phyloP scores from a whole-genome alignment of 1,284 basidiomycete species.

The Ustilago crameri region DNA sequence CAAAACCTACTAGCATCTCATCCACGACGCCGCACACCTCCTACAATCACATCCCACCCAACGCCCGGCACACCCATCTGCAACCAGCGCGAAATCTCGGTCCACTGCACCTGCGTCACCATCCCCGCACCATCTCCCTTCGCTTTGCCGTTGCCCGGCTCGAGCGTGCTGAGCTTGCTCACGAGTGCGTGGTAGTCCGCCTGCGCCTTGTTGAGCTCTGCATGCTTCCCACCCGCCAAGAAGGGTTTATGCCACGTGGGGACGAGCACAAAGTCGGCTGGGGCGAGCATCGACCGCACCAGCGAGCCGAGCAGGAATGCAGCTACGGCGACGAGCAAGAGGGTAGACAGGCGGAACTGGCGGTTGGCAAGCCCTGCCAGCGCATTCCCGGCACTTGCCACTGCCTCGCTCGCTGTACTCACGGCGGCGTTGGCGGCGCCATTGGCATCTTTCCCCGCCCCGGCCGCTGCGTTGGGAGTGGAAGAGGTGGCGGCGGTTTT shows the following conservation, averaged over 20 bases:
- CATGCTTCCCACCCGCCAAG: not conserved
- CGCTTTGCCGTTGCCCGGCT: not conserved
- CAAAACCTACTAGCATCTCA: not conserved
- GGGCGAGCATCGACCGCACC: constrained; percentile 83
- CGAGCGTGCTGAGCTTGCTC: constrained; percentile 2
- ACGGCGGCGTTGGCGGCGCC: not conserved
- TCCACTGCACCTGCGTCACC: constrained; percentile 49
- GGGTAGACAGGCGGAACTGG: constrained; percentile 43
- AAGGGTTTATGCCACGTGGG: constrained; percentile 21
- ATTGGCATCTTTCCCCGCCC: constrained; percentile 1
- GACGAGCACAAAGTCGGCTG: constrained; percentile 83
- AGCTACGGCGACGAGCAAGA: constrained; percentile 81
- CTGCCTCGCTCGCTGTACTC: constrained; percentile 14
- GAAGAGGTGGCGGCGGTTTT: not conserved
- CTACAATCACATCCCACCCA: constrained; percentile 46
- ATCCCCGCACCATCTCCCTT: not conserved
- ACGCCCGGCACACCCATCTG: constrained; percentile 25
- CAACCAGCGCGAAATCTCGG: constrained; percentile 35
- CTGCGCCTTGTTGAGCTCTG: not conserved
- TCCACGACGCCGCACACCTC: constrained; percentile 23
- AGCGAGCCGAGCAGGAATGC: constrained; percentile 91
- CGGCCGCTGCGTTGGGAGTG: not conserved
- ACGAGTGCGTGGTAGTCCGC: constrained; percentile 19
- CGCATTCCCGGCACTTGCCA: constrained; percentile 25
- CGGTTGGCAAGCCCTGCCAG: constrained; percentile 21